Conservation (phyloP, 1,139 yeast genomes). For the Geotrichum bryndzae region DNA sequence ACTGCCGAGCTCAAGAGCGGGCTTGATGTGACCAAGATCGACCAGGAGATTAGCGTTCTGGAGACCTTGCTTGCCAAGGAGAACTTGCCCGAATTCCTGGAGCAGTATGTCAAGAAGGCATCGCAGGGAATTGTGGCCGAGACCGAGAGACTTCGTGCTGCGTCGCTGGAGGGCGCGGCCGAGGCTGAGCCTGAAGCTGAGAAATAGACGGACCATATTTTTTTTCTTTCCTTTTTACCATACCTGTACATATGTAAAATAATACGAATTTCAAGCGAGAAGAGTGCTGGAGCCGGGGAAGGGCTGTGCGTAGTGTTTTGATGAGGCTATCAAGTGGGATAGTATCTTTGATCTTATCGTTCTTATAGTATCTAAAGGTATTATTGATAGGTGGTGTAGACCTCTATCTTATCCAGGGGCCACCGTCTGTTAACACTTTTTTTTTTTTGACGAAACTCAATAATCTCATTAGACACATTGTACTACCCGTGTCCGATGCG, state of each 20-base stretch:
- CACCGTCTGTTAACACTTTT: too few species aligned
- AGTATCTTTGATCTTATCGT: background rate
- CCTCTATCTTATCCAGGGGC: background rate
- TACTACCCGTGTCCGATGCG: too few species aligned
- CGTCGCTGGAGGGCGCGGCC: background rate
- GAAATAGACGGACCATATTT: background rate
- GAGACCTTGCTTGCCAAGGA: conserved; percentile 2
- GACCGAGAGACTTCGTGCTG: conserved; percentile 7
- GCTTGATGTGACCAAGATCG: conserved; percentile 11
- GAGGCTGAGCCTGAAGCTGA: conserved; percentile 2
- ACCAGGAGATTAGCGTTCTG: conserved; percentile 3
- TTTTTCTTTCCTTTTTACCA: background rate
- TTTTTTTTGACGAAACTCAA: too few species aligned
- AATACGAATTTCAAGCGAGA: background rate
- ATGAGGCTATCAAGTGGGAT: too few species aligned
- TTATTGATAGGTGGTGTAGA: background rate
- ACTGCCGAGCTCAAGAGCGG: conserved; percentile 3
- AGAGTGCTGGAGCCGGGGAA: background rate
- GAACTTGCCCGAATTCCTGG: conserved; percentile 10
- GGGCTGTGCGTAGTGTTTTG: too few species aligned
- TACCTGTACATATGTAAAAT: conserved; percentile 3
- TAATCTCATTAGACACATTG: too few species aligned
- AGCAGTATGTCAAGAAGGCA: conserved; percentile 16
- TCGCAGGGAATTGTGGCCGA: conserved; percentile 15
- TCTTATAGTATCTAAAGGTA: background rate